Base-by-base conservation (phyloP, 805 yeast genomes). In the Starmerella lactis-condensi region DNA sequence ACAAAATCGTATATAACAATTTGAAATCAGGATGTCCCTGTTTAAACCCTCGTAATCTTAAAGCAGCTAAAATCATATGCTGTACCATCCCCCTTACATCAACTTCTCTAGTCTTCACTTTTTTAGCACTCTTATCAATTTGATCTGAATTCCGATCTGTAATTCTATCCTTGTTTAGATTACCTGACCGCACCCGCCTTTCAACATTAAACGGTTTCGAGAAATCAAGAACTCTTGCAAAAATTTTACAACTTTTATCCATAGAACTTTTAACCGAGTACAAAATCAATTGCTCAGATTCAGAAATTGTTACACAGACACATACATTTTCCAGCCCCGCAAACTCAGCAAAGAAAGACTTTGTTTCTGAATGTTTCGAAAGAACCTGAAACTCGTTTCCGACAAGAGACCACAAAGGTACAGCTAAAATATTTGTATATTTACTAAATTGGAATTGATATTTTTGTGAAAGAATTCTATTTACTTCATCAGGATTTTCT, bases 61-160 rank as follows among this genome's bases (percentile, higher is more conserved):
- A 34, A n/a, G 52, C 60, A 2, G 53, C 49, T 35, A 53, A 35
- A 6, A 52, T 39, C 6, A 51, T 44, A 30, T 48, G 52, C 30
- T 49, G 51, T 8, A 53, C 21, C 10, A 26, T 7, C 26, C 6
- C 26, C n/a, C n/a, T n/a, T n/a, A n/a, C n/a, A n/a, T n/a, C n/a
- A n/a, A n/a, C n/a, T n/a, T n/a, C n/a, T n/a, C n/a, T n/a, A n/a
- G n/a, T n/a, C n/a, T n/a, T n/a, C n/a, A n/a, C n/a, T n/a, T n/a
- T n/a, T n/a, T n/a, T n/a, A n/a, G n/a, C n/a, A n/a, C n/a, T n/a
- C n/a, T n/a, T n/a, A n/a, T n/a, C n/a, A n/a, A n/a, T n/a, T n/a
- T n/a, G n/a, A n/a, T n/a, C n/a, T n/a, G n/a, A n/a, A n/a, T n/a
- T n/a, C n/a, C n/a, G n/a, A n/a, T n/a, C n/a, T n/a, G n/a, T n/a